Conservation (phyloP, 306 rosid species). For the Sesbania bispinosa region DNA sequence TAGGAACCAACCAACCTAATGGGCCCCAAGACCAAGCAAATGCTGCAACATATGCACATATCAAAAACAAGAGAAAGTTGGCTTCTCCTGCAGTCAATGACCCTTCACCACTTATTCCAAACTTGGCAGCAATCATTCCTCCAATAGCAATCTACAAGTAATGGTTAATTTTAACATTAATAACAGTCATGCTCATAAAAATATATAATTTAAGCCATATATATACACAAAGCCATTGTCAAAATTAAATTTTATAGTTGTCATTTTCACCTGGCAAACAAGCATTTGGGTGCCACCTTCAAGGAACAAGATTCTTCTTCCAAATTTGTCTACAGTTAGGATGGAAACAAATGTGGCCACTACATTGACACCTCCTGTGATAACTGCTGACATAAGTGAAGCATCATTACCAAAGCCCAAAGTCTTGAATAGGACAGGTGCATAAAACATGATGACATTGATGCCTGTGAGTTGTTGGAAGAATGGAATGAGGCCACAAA, state of each 20-base stretch:
- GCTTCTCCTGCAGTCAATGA: background rate
- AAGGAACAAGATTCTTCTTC: background rate
- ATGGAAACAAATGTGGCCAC: slow-evolving; percentile 11
- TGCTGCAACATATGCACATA: background rate
- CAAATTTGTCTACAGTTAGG: background rate
- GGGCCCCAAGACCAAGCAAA: background rate
- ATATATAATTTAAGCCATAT: no score
- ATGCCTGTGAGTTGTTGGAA: slow-evolving; percentile 18
- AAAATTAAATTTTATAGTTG: background rate
- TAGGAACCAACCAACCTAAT: background rate
- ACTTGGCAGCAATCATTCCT: background rate
- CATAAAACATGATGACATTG: slow-evolving; percentile 20
- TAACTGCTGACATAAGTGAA: slow-evolving; percentile 5
- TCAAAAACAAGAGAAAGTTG: background rate
- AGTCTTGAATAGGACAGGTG: background rate
- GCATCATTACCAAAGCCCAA: slow-evolving; percentile 11
- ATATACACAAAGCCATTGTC: no score
- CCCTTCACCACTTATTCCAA: background rate
- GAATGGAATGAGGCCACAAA: background rate
- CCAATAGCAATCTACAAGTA: background rate
- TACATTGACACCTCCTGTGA: background rate
- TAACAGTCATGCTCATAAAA: background rate
- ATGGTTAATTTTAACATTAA: background rate
- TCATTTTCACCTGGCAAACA: slow-evolving; percentile 2
- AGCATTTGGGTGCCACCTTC: slow-evolving; percentile 13